Evolutionary conservation across 169 alveolate species (phyloP).

Genomic region (Plasmodium sp.): DNA sequence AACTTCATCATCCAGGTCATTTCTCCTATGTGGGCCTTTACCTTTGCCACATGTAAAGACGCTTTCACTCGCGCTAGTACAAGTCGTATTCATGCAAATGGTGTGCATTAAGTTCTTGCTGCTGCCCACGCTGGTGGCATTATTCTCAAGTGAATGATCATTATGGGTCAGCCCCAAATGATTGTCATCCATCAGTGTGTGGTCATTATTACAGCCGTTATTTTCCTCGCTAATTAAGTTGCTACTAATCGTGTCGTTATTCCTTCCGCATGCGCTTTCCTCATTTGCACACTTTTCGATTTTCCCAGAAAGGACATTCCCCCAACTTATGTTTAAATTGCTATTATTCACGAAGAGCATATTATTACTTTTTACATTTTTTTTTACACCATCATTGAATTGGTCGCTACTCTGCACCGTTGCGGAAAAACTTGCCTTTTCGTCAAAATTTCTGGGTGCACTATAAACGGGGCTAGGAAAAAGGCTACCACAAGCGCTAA

Average conservation of each 20-base stretch:
- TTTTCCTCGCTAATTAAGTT: background rate
- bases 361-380: background rate
- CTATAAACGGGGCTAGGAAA: background rate
- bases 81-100: background rate
- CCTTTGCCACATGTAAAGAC: background rate
- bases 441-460: background rate
- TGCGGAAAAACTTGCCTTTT: background rate
- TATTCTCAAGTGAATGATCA: conserved; percentile 5
- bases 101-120: background rate
- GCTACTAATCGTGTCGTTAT: background rate
- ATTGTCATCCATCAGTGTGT: background rate
- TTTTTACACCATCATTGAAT: background rate
- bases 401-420: background rate
- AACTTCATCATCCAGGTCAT: background rate
- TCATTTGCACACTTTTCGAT: background rate
- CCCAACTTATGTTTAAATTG: background rate
- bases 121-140: background rate
- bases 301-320: background rate
- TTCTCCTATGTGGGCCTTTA: background rate
- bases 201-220: background rate
- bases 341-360: background rate
- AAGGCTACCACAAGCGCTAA: background rate
- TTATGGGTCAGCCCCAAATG: background rate
- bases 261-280: background rate
- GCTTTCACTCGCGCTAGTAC: background rate